Percentiles rank a stretch among this genome's conserved stretches.
Conservation (phyloP, 768 basidiomycete genomes). For the Boletus patriciae region DNA sequence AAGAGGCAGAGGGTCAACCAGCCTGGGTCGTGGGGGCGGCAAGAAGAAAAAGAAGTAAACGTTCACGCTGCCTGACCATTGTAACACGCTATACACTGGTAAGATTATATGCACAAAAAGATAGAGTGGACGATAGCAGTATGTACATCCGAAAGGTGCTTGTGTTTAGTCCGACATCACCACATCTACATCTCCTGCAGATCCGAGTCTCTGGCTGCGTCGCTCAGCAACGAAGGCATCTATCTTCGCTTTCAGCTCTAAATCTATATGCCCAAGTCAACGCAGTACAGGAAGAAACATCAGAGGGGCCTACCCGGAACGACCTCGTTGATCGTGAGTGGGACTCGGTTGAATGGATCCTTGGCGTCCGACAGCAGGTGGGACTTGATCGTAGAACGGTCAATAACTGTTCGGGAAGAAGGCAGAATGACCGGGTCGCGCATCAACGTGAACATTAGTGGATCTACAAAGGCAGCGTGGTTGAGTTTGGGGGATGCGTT, state of each 20-base stretch:
- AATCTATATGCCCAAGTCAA: conserved; percentile 42
- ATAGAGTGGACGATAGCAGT: conserved; percentile 1
- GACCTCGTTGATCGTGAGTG: conserved; percentile 78
- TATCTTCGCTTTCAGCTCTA: conserved; percentile 73
- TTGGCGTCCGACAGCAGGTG: conserved; percentile 88
- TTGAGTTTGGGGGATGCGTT: not conserved
- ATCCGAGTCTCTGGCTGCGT: conserved; percentile 37
- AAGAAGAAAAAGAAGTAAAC: conserved; percentile 37
- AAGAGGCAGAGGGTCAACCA: conserved; percentile 29
- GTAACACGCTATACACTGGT: not conserved
- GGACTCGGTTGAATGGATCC: conserved; percentile 94
- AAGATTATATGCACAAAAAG: conserved; percentile 5
- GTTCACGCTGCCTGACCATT: not conserved
- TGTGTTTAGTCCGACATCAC: conserved; percentile 19
- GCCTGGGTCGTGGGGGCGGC: conserved; percentile 24
- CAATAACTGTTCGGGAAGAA: conserved; percentile 73
- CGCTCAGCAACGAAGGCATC: conserved; percentile 67
- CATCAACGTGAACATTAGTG: conserved; percentile 91
- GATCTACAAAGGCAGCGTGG: conserved; percentile 51
- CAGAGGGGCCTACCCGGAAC: conserved; percentile 58
- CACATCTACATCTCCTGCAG: conserved; percentile 33
- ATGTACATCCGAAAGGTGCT: conserved; percentile 2
- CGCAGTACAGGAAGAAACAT: not conserved
- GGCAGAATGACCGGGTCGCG: conserved; percentile 91
- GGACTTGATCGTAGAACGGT: conserved; percentile 91